Percentiles rank a stretch among this genome's conserved stretches.
Conservation (phyloP, 768 basidiomycete genomes). For the Auriscalpium vulgare region DNA sequence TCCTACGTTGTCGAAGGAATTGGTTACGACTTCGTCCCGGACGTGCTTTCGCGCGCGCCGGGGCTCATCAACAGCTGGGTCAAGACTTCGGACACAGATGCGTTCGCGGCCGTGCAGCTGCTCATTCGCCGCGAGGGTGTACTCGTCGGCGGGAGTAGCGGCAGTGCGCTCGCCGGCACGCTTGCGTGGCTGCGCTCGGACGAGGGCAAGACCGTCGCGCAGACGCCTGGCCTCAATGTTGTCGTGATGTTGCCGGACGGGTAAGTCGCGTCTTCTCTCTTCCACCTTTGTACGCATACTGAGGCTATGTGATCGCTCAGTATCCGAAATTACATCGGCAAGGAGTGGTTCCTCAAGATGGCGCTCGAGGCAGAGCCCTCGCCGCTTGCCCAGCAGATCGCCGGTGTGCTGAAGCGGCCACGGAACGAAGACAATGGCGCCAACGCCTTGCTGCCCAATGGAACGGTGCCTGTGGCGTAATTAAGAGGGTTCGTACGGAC, state of each 20-base stretch:
- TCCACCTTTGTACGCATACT: background rate
- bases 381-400: constrained; percentile 42
- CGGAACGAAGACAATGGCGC: background rate
- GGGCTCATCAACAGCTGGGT: constrained; percentile 69
- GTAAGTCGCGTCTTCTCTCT: constrained; percentile 34
- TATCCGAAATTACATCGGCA: constrained; percentile 91
- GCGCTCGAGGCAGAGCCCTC: constrained; percentile 49
- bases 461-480: background rate
- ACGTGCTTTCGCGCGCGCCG: constrained; percentile 65
- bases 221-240: constrained; percentile 73
- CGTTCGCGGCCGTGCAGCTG: constrained; percentile 65
- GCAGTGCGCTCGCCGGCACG: constrained; percentile 74
- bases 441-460: background rate
- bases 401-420: constrained; percentile 25
- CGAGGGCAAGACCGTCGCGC: constrained; percentile 54
- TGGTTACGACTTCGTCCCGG: constrained; percentile 89
- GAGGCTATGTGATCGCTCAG: constrained; percentile 28
- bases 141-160: constrained; percentile 89
- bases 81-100: constrained; percentile 76
- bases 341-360: constrained; percentile 81
- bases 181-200: constrained; percentile 69
- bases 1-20: constrained; percentile 91
- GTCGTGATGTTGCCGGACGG: constrained; percentile 88
- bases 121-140: constrained; percentile 84
- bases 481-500: background rate